A percentile compares a stretch with the other conserved stretches of the same genome.
These are phyloP conservation scores for Nicotiana undulata DNA, from an alignment of 257 asterid species.

Conservation along the genomic window DNA sequence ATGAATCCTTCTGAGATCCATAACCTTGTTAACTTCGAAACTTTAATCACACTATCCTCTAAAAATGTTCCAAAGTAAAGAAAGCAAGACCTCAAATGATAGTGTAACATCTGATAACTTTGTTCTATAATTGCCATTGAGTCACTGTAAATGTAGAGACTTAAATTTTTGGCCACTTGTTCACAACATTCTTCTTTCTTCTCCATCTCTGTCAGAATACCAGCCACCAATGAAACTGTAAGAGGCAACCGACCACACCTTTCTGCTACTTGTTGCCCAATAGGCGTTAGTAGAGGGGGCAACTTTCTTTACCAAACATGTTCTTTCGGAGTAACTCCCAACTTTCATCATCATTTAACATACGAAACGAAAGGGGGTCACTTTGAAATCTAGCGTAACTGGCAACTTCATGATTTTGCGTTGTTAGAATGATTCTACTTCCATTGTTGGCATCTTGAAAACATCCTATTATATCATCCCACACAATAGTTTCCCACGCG, in stretches of 20 bases:
- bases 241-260: not conserved
- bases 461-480: not conserved
- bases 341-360: not conserved
- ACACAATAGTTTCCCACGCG: too few species aligned
- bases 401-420: not conserved
- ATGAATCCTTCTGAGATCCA: too few species aligned
- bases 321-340: not conserved
- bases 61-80: too few species aligned
- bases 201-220: not conserved
- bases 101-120: slow-evolving; percentile 10
- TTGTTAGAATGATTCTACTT: not conserved
- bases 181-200: too few species aligned
- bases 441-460: not conserved
- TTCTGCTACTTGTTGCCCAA: not conserved
- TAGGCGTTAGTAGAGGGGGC: not conserved
- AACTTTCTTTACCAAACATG: not conserved
- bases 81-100: slow-evolving; percentile 5
- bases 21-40: too few species aligned
- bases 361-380: not conserved
- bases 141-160: too few species aligned
- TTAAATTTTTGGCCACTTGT: too few species aligned
- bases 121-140: not conserved
- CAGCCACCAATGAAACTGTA: slow-evolving; percentile 5
- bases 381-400: not conserved
- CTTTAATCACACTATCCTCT: too few species aligned